Base-by-base conservation (phyloP, 2,329 filamentous ascomycete species). In the Colletotrichum sp. region DNA sequence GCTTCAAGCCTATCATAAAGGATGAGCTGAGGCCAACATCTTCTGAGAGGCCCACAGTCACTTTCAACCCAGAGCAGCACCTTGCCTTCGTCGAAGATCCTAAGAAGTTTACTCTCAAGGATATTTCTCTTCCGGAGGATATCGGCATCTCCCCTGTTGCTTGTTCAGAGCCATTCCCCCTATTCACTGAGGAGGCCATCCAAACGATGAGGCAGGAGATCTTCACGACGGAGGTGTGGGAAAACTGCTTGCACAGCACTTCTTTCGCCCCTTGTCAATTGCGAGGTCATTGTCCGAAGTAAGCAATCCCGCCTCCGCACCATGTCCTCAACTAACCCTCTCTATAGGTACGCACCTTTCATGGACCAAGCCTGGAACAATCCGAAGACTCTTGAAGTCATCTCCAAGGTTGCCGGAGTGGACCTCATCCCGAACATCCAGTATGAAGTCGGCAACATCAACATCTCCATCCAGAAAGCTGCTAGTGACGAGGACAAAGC, bases 91-190 rank as follows among this genome's bases (percentile, higher is more conserved):
- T 88, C 69, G 81, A 87, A 16, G 88, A 89, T 13, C 85, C 87
- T 16, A 87, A 89, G 77, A 84, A 90, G 61, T 84, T 91, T 79
- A 90, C 87, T 22, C 94, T 94, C 92, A 87, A 89, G 79, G 92
- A 93, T 36, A 85, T 93, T 68, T 91, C 90, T 3, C 89, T 90
- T 55, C 29, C 71, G 6, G 86, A 90, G 44, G 86, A 87, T 71
- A 86, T 85, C 66, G 92, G 92, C 6, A 87, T 94, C 30, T 94
- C 93, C 2, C 88, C 88, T 2, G 86, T 92, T 65, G 93, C 92
- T 15, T 92, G 93, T 68, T 93, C 92, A 0, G 90, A 93, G 74
- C 92, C 92, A 0, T 94, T 94, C 81, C 87, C 87, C 5, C 86
- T 94, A 29, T 94, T 94, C 83, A 90, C 90, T 13, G 80, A 87